Percentiles rank a stretch among this genome's conserved stretches.
Evolutionary conservation across 2,329 filamentous ascomycete species (phyloP).

Genomic region (Colletotrichum musae): DNA sequence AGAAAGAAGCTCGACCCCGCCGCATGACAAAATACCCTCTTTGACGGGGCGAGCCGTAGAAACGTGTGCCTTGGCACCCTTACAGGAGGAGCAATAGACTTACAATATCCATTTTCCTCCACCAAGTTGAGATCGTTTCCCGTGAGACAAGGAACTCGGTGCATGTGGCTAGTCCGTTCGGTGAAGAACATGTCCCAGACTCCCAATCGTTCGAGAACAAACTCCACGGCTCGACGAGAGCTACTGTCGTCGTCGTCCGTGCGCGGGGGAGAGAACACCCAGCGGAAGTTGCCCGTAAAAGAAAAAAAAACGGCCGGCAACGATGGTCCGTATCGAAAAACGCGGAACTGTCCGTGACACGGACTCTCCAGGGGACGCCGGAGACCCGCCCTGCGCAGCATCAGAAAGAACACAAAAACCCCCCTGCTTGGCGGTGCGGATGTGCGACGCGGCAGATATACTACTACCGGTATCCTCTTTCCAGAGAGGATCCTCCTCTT

Average conservation of each 20-base stretch:
- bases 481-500: not conserved
- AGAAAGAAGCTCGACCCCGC: not conserved
- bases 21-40: not conserved
- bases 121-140: not conserved
- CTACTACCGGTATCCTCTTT: conserved; percentile 1
- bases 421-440: not conserved
- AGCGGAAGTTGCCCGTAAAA: conserved; percentile 9
- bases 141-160: not conserved
- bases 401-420: not conserved
- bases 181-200: not conserved
- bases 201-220: conserved; percentile 11
- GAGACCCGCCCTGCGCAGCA: conserved; percentile 5
- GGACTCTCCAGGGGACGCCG: not conserved
- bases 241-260: not conserved
- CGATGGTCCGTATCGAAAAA: not conserved
- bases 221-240: too few species aligned
- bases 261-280: not conserved
- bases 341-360: not conserved
- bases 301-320: not conserved
- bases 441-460: conserved; percentile 9
- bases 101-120: not conserved
- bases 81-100: not conserved
- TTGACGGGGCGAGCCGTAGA: conserved; percentile 3
- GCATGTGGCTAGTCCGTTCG: too few species aligned
- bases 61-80: not conserved